Percentiles rank a stretch among this genome's conserved stretches.
Conservation (phyloP, 345 rosid genomes). For the Citropsis articulata region DNA sequence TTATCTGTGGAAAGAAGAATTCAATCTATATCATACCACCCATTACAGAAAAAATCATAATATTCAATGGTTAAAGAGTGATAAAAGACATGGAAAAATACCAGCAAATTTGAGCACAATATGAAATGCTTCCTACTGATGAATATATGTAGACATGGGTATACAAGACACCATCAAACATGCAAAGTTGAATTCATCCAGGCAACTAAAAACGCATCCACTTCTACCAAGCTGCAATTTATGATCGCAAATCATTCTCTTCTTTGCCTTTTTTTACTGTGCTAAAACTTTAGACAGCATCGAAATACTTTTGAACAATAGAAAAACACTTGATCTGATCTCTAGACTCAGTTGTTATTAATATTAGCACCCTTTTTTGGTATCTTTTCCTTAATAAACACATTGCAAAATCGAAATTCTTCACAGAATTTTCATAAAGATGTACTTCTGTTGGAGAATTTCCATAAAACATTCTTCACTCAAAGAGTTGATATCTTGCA, state of each 20-base stretch:
- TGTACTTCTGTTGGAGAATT: background rate
- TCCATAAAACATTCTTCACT: background rate
- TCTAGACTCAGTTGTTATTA: background rate
- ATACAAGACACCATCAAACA: background rate
- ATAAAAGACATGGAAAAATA: background rate
- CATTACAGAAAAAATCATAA: background rate
- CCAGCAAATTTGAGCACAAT: background rate
- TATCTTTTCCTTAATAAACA: background rate
- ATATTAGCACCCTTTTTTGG: background rate
- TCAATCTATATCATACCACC: background rate
- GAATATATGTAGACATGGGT: background rate
- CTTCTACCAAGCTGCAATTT: background rate
- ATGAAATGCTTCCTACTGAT: background rate
- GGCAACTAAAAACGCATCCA: background rate
- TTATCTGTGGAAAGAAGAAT: slow-evolving; percentile 50
- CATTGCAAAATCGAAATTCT: background rate
- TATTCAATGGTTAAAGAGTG: background rate
- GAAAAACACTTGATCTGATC: background rate
- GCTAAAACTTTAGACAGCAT: background rate
- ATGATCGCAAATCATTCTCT: background rate
- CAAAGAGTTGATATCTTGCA: background rate
- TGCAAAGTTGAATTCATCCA: background rate
- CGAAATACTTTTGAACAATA: background rate
- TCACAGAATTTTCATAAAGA: background rate
- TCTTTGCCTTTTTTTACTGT: background rate